Evolutionary conservation across 768 basidiomycete genomes (phyloP), one percentile per base, ranked within the genome.

Genomic region (Suillus decipiens): DNA sequence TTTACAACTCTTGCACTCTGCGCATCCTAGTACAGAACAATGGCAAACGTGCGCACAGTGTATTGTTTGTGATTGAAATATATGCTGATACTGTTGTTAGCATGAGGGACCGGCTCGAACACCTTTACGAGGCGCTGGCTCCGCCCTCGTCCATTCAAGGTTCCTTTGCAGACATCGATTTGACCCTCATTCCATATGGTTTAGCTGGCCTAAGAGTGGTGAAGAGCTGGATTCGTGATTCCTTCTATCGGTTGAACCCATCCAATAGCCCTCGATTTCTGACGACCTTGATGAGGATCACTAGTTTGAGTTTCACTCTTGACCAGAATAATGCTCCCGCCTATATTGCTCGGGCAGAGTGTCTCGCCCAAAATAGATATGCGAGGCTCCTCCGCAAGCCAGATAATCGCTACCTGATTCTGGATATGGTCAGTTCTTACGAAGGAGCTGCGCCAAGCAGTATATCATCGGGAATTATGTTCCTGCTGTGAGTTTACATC

Each of bases 61-160:
- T n/a, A 65, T 64, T 14, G 34, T 15, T 12, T 10, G 4, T 14
- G 19, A 6, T 37, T 31, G 8, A 14, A 1, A 33, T n/a, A 1
- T 4, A 12, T 11, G 19, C 41, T 42, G n/a, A 39, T 34, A 12
- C 12, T n/a, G 19, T 60, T 4, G 17, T 51, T 55, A 54, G 51
- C 7, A 42, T 66, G 37, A 36, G 61, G 14, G 72, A 71, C 48
- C 85, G 83, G 81, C 71, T 87, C 5, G 67, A 67, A 6, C 76
- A 73, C 34, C 71, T 89, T 0, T 82, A 86, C 55, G 80, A 84
- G 22, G 77, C 80, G 2, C 61, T 88, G 10, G 76, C 80, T 63
- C 87, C 88, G 2, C 70, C 81, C 0, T 77, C 70, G 55, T 73
- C 81, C 61, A 61, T 70, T n/a, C 74, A 86, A 50, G 89, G 87